Evolutionary conservation across 805 yeast species (phyloP).

Genomic region (Wickerhamomyces sydowiorum): DNA sequence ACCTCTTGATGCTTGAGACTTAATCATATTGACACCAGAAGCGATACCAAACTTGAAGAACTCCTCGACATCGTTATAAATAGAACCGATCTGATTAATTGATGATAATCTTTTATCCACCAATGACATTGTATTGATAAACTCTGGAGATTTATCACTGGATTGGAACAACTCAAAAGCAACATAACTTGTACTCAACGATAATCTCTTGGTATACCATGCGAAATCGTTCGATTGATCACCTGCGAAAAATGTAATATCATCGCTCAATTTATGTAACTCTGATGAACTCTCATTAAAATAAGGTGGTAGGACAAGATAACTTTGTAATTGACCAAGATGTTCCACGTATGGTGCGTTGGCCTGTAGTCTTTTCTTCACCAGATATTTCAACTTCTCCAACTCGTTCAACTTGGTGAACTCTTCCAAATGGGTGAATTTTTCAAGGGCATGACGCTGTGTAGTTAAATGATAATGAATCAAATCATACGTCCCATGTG

Average conservation of each 20-base stretch:
- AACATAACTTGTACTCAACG: slow-evolving; percentile 65
- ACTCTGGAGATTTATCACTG: slow-evolving; percentile 57
- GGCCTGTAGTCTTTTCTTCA: slow-evolving; percentile 42
- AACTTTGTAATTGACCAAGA: slow-evolving; percentile 39
- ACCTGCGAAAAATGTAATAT: slow-evolving; percentile 72
- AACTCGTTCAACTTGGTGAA: slow-evolving; percentile 29
- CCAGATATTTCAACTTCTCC: slow-evolving; percentile 37
- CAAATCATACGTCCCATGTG: slow-evolving; percentile 43
- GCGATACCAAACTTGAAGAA: slow-evolving; percentile 64
- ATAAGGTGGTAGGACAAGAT: slow-evolving; percentile 62
- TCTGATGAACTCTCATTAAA: slow-evolving; percentile 54
- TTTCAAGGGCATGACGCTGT: slow-evolving; percentile 38
- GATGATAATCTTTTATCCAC: slow-evolving; percentile 53
- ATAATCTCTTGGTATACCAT: slow-evolving; percentile 87
- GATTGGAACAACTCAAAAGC: slow-evolving; percentile 77
- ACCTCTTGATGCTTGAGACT: slow-evolving; percentile 64
- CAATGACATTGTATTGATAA: slow-evolving; percentile 53
- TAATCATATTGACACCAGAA: slow-evolving; percentile 58
- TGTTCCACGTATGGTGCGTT: slow-evolving; percentile 32
- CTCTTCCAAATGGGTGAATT: slow-evolving; percentile 24
- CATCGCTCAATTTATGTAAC: slow-evolving; percentile 74
- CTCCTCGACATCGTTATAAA: slow-evolving; percentile 64
- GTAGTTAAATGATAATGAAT: slow-evolving; percentile 50
- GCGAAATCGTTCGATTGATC: slow-evolving; percentile 76
- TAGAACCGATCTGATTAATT: slow-evolving; percentile 49